Evolutionary conservation across 345 rosid genomes (phyloP).

Genomic region (Camelina neglecta): DNA sequence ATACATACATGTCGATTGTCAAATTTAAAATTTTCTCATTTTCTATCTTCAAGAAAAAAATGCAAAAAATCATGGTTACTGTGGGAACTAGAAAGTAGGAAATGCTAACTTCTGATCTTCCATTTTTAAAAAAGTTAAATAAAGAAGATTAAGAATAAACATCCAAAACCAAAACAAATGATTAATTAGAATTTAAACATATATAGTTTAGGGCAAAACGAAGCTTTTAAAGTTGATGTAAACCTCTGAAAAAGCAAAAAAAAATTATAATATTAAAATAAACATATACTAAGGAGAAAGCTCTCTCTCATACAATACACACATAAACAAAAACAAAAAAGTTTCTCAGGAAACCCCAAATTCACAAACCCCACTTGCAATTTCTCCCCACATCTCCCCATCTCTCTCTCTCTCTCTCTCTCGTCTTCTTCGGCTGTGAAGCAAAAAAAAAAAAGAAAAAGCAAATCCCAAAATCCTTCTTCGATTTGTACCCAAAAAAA

Average conservation of each 20-base stretch:
- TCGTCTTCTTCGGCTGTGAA: constrained; percentile 41
- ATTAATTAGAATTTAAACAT: constrained; percentile 25
- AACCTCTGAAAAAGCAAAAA: constrained; percentile 40
- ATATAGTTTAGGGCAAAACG: constrained; percentile 27
- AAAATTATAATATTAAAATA: constrained; percentile 4
- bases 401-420: constrained; percentile 36
- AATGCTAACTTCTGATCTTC: constrained; percentile 14
- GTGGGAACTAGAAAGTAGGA: constrained; percentile 32
- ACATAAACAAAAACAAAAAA: background rate
- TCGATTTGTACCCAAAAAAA: constrained; percentile 31
- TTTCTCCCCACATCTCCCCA: constrained; percentile 45
- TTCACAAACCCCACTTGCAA: constrained; percentile 48
- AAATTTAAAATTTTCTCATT: too few species aligned
- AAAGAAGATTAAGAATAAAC: constrained; percentile 33
- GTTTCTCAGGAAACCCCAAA: constrained; percentile 49
- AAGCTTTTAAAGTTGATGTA: constrained; percentile 41
- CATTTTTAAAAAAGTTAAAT: background rate
- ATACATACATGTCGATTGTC: too few species aligned
- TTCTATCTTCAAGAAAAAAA: background rate
- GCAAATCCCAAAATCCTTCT: constrained; percentile 32
- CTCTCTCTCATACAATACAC: constrained; percentile 26
- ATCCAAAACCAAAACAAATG: constrained; percentile 17
- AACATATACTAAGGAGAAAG: constrained; percentile 17
- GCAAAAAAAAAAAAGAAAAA: background rate
- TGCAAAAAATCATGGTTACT: constrained; percentile 15